phyloP scores from a whole-genome alignment of 768 basidiomycete species.

The Psilocybe cyanescens region DNA sequence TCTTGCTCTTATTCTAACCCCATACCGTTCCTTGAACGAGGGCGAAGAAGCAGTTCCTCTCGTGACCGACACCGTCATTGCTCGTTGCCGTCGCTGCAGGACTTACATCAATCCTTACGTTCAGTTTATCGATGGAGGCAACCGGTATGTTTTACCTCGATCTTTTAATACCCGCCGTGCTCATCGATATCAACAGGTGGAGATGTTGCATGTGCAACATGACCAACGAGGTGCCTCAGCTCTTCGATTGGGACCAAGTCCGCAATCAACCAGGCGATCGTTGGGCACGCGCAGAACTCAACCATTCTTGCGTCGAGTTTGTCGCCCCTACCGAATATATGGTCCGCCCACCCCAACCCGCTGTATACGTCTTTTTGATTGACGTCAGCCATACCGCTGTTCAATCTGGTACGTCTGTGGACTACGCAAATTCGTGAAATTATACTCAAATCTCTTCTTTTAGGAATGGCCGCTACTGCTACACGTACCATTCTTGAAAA shows the following conservation, averaged over 20 bases:
- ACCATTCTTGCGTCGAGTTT: conserved; percentile 93
- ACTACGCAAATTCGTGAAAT: background rate
- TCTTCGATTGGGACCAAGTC: conserved; percentile 98
- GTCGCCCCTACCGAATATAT: conserved; percentile 99
- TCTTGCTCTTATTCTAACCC: conserved; percentile 85
- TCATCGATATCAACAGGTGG: conserved; percentile 58
- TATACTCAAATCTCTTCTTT: background rate
- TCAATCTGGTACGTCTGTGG: conserved; percentile 71
- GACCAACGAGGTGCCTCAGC: conserved; percentile 96
- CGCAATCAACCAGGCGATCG: conserved; percentile 94
- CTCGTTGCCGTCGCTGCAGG: conserved; percentile 93
- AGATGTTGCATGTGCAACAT: conserved; percentile 99
- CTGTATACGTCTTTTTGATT: conserved; percentile 96
- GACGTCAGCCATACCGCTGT: conserved; percentile 94
- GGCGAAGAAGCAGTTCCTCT: conserved; percentile 88
- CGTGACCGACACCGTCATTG: conserved; percentile 92
- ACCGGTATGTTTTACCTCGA: conserved; percentile 54
- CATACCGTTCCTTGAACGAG: conserved; percentile 84
- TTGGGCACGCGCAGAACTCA: conserved; percentile 93
- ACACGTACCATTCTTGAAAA: conserved; percentile 96
- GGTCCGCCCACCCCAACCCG: conserved; percentile 98
- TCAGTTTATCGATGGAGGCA: conserved; percentile 97
- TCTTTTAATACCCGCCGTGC: background rate
- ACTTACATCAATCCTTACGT: conserved; percentile 98
- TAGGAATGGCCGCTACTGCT: conserved; percentile 98